Evolutionary conservation across 805 yeast genomes (phyloP).

Genomic region (Metschnikowia proteae): DNA sequence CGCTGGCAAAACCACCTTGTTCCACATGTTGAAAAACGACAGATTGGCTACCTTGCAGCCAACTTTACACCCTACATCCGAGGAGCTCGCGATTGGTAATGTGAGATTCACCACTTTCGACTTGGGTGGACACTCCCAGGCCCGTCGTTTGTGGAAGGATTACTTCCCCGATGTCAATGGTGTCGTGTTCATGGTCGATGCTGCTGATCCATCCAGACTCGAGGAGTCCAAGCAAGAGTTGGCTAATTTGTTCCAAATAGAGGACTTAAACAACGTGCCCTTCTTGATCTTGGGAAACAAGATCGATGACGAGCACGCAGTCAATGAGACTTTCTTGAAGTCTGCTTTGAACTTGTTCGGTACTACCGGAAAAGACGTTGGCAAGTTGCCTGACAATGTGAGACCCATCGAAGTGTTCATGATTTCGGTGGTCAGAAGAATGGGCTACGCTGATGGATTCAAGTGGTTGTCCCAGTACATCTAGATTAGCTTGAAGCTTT

Average conservation of each 20-base stretch:
- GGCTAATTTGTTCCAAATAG: slow-evolving; percentile 88
- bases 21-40: slow-evolving; percentile 68
- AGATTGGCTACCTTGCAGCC: slow-evolving; percentile 97
- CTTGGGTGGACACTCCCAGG: slow-evolving; percentile 97
- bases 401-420: slow-evolving; percentile 95
- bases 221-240: slow-evolving; percentile 93
- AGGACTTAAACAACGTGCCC: slow-evolving; percentile 86
- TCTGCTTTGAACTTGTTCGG: slow-evolving; percentile 81
- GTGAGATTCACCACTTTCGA: slow-evolving; percentile 97
- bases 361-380: slow-evolving; percentile 80
- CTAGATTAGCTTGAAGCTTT: slow-evolving; percentile 28
- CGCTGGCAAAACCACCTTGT: slow-evolving; percentile 46
- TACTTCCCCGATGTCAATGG: slow-evolving; percentile 99
- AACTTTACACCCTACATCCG: slow-evolving; percentile 97
- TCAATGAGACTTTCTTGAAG: slow-evolving; percentile 90
- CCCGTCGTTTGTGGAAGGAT: slow-evolving; percentile 99
- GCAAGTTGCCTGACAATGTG: slow-evolving; percentile 62
- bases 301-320: slow-evolving; percentile 92
- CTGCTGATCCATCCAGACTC: slow-evolving; percentile 94
- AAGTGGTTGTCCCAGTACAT: slow-evolving; percentile 97
- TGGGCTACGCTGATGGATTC: slow-evolving; percentile 97
- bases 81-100: slow-evolving; percentile 93
- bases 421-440: slow-evolving; percentile 98
- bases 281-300: slow-evolving; percentile 94
- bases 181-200: slow-evolving; percentile 92